phyloP scores from a whole-genome alignment of 768 basidiomycete species.

The Pisolithus tinctorius region DNA sequence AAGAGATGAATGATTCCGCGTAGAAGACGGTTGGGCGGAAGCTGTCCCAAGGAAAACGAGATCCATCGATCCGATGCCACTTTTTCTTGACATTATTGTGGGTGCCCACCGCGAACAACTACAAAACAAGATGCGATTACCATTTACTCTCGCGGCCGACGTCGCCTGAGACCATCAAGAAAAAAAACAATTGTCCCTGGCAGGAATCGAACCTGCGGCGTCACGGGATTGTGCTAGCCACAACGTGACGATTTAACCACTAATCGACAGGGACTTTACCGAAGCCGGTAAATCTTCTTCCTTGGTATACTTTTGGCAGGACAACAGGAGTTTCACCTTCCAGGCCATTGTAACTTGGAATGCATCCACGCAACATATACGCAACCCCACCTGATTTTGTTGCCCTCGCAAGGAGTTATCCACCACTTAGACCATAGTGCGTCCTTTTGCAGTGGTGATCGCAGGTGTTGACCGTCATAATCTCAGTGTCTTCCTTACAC shows the following conservation, averaged over 20 bases:
- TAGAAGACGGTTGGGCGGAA: slow-evolving; percentile 73
- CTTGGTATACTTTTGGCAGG: neutral
- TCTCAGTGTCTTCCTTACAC: slow-evolving; percentile 21
- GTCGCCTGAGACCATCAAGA: too few species aligned
- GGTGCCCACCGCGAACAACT: neutral
- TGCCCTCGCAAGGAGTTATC: slow-evolving; percentile 48
- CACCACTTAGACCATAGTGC: slow-evolving; percentile 50
- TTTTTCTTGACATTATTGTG: slow-evolving; percentile 5
- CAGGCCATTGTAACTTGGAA: neutral
- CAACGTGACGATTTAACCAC: slow-evolving; percentile 39
- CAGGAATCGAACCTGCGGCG: slow-evolving; percentile 35
- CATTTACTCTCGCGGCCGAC: neutral
- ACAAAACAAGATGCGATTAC: neutral
- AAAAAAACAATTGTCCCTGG: slow-evolving; percentile 26
- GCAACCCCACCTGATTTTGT: slow-evolving; percentile 48
- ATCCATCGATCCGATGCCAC: slow-evolving; percentile 32
- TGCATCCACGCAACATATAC: slow-evolving; percentile 35
- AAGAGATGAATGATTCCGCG: slow-evolving; percentile 71
- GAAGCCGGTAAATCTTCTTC: neutral
- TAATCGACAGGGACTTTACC: slow-evolving; percentile 34
- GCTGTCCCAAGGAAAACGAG: slow-evolving; percentile 78
- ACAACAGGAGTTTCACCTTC: neutral
- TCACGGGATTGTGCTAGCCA: slow-evolving; percentile 30
- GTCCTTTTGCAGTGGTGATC: slow-evolving; percentile 9
- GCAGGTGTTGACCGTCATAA: slow-evolving; percentile 5